A percentile compares a stretch with the other conserved stretches of the same genome.
These are phyloP conservation scores for Aspergillus fructus DNA, from an alignment of 2,329 filamentous ascomycete species.

Conservation along the genomic window DNA sequence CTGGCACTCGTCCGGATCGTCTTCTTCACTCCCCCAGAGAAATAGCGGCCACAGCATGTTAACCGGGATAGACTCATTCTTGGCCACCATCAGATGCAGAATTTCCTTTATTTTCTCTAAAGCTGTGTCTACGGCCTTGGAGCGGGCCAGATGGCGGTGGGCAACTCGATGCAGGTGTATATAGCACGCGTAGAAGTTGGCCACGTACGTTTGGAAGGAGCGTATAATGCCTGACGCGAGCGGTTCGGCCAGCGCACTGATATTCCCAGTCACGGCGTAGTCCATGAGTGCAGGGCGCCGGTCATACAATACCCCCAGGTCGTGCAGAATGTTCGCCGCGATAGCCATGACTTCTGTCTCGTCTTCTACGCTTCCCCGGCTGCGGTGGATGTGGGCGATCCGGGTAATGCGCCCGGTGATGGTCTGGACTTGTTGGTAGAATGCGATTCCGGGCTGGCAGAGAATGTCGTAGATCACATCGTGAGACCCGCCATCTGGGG, in stretches of 20 bases:
- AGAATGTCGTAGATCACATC: not conserved
- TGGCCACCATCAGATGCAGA: not conserved
- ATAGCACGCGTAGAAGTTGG: constrained; percentile 2
- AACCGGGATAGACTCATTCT: not conserved
- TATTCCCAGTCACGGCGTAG: not conserved
- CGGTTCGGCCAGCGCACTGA: not conserved
- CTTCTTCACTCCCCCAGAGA: not conserved
- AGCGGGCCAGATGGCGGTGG: not conserved
- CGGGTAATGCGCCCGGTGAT: not conserved
- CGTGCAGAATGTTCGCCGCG: not conserved
- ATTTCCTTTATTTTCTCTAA: not conserved
- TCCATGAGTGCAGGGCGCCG: not conserved
- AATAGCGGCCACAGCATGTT: constrained; percentile 2
- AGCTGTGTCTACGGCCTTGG: not conserved
- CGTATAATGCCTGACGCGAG: not conserved
- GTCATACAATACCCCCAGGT: not conserved
- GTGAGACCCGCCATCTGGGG: not conserved
- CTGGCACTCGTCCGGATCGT: not conserved
- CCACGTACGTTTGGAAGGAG: not conserved
- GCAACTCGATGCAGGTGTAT: not conserved
- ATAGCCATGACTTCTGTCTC: constrained; percentile 1
- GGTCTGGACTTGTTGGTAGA: not conserved
- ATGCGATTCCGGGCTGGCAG: not conserved
- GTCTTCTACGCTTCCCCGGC: not conserved
- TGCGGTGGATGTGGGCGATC: not conserved